phyloP scores from a whole-genome alignment of 2,329 filamentous ascomycete species.

The Immersiporthe knoxdaviesiana region DNA sequence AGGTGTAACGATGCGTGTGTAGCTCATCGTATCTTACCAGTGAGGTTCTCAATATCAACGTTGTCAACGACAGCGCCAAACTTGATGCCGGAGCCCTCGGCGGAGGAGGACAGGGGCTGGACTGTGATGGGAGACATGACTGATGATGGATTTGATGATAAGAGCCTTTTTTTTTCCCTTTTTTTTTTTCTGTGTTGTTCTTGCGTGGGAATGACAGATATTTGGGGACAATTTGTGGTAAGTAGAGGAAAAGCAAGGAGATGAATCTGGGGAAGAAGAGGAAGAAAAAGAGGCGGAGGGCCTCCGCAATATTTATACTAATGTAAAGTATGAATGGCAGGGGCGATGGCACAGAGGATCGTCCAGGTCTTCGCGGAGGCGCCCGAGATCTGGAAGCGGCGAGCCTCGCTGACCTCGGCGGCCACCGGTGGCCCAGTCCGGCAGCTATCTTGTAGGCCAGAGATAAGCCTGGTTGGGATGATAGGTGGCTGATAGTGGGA shows the following conservation, averaged over 20 bases:
- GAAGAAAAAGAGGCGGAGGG: background rate
- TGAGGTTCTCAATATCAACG: slow-evolving; percentile 64
- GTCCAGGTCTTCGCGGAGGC: slow-evolving; percentile 2
- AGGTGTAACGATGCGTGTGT: slow-evolving; percentile 30
- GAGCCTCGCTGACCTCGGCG: slow-evolving; percentile 1
- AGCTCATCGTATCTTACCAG: slow-evolving; percentile 50
- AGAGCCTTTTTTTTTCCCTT: background rate
- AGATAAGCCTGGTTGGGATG: slow-evolving; percentile 16
- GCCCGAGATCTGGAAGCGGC: background rate
- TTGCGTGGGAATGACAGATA: background rate
- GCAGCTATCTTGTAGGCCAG: slow-evolving; percentile 9
- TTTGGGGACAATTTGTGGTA: background rate
- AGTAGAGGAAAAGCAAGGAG: background rate
- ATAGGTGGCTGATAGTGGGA: slow-evolving; percentile 7
- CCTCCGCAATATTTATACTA: background rate
- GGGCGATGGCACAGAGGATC: background rate
- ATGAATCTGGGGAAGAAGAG: background rate
- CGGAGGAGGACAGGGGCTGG: slow-evolving; percentile 42
- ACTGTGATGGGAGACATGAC: slow-evolving; percentile 38
- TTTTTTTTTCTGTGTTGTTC: background rate
- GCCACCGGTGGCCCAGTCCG: slow-evolving; percentile 19
- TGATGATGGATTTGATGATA: background rate
- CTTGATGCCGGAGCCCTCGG: slow-evolving; percentile 48
- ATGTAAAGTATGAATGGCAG: background rate
- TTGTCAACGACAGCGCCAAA: slow-evolving; percentile 65